These are phyloP conservation scores for Styphnolobium japonicum DNA, from an alignment of 306 rosid species.

Conservation along the genomic window DNA sequence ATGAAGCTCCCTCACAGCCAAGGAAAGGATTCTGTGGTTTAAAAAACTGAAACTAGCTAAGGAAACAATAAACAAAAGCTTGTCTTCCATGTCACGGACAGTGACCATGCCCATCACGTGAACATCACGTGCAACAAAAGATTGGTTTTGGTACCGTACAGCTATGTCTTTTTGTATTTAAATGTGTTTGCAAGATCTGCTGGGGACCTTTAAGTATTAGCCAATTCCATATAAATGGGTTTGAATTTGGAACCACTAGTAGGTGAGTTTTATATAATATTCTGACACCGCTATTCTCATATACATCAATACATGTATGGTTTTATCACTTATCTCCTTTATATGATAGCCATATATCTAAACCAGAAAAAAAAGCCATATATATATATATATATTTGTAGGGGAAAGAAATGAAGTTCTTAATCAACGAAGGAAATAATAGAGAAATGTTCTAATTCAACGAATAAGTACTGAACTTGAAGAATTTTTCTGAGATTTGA, in stretches of 20 bases:
- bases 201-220: not conserved
- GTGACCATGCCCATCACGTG: conserved; percentile 35
- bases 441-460: too few species aligned
- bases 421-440: too few species aligned
- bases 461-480: too few species aligned
- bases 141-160: conserved; percentile 28
- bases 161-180: not conserved
- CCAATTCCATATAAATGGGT: not conserved
- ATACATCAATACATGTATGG: conserved; percentile 16
- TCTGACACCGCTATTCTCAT: conserved; percentile 4
- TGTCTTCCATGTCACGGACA: conserved; percentile 45
- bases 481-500: too few species aligned
- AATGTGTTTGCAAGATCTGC: not conserved
- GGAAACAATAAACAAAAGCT: conserved; percentile 6
- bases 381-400: too few species aligned
- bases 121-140: conserved; percentile 42
- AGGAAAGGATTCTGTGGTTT: conserved; percentile 39
- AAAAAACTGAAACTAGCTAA: conserved; percentile 8
- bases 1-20: conserved; percentile 40
- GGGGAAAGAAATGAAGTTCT: too few species aligned
- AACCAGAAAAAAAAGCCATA: not conserved
- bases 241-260: conserved; percentile 22
- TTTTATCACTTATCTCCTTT: conserved; percentile 25
- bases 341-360: conserved; percentile 8
- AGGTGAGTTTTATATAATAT: not conserved